These are phyloP conservation scores for Entoloma clypeatum DNA, from an alignment of 1,284 basidiomycete species.

Conservation along the genomic window DNA sequence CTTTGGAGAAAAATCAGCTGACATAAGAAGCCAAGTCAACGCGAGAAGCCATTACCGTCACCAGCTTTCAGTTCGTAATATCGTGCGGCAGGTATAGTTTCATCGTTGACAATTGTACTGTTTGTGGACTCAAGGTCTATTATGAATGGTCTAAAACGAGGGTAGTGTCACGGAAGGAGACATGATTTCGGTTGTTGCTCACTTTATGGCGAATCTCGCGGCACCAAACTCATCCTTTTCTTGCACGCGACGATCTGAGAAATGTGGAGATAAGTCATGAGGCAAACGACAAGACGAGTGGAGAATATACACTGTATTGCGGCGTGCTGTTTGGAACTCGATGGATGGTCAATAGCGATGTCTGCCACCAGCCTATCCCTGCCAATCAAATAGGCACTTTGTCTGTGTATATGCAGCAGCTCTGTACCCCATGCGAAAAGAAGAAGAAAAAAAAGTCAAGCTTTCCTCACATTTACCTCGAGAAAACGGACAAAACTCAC, in stretches of 20 bases:
- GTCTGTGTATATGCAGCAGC: conserved; percentile 84
- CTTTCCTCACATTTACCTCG: conserved; percentile 3
- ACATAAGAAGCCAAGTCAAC: conserved; percentile 22
- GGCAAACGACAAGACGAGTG: conserved; percentile 1
- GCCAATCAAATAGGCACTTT: conserved; percentile 93
- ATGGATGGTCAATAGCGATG: conserved; percentile 91
- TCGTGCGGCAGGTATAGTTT: conserved; percentile 78
- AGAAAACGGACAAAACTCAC: conserved; percentile 47
- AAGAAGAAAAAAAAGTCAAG: not conserved
- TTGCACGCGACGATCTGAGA: conserved; percentile 72
- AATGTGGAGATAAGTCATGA: conserved; percentile 6
- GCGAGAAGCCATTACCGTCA: no score
- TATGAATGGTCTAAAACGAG: conserved; percentile 73
- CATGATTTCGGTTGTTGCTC: conserved; percentile 27
- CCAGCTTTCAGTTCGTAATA: conserved; percentile 88
- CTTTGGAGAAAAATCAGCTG: conserved; percentile 37
- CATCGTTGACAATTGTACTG: conserved; percentile 87
- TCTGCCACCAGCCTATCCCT: conserved; percentile 87
- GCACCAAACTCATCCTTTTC: conserved; percentile 89
- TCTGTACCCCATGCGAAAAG: conserved; percentile 51
- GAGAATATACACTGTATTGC: conserved; percentile 77
- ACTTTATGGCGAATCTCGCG: conserved; percentile 78
- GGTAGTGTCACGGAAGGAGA: conserved; percentile 13
- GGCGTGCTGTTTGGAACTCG: conserved; percentile 98
- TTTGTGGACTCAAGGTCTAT: conserved; percentile 98